phyloP scores from a whole-genome alignment of 2,329 filamentous ascomycete genomes.

The Fusarium burgessii region DNA sequence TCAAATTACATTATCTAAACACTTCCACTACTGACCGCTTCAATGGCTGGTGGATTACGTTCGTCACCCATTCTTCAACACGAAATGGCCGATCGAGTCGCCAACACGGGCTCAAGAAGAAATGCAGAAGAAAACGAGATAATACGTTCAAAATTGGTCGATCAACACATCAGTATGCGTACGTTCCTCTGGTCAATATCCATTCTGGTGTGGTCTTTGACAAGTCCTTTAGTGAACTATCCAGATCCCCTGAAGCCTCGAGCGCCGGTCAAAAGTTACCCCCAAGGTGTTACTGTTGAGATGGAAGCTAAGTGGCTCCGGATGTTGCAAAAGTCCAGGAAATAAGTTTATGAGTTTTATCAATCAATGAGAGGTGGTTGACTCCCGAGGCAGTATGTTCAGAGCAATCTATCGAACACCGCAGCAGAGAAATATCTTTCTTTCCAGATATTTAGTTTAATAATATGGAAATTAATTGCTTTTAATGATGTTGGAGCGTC shows the following conservation, averaged over 20 bases:
- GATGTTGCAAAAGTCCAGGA: constrained; percentile 45
- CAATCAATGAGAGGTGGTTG: neutral
- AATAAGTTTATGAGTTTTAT: neutral
- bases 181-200: constrained; percentile 32
- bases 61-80: constrained; percentile 38
- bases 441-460: neutral
- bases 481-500: neutral
- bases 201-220: constrained; percentile 18
- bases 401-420: neutral
- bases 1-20: neutral
- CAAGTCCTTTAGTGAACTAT: constrained; percentile 46
- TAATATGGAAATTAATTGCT: neutral
- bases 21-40: neutral
- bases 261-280: constrained; percentile 50
- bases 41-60: constrained; percentile 38
- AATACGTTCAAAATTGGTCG: constrained; percentile 54
- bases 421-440: neutral
- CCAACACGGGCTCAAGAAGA: constrained; percentile 51
- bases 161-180: constrained; percentile 63
- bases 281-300: constrained; percentile 55
- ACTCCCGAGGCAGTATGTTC: neutral
- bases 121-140: constrained; percentile 59
- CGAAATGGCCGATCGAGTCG: constrained; percentile 39
- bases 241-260: constrained; percentile 61
- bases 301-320: constrained; percentile 56